These are phyloP conservation scores for Plantago ovata DNA, from an alignment of 257 asterid genomes.

Conservation along the genomic window DNA sequence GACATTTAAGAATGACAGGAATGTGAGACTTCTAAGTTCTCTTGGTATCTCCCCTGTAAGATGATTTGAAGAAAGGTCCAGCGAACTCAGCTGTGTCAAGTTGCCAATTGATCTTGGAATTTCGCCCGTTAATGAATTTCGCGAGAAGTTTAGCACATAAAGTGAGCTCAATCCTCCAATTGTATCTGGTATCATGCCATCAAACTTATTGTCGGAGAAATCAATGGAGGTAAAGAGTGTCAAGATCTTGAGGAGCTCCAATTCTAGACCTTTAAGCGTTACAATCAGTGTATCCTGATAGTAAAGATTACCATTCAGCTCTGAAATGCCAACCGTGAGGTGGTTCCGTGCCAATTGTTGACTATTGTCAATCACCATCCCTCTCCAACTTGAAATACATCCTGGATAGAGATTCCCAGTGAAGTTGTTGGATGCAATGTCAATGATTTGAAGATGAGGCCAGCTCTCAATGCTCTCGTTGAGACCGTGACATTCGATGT, in stretches of 20 bases:
- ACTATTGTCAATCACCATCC: slow-evolving; percentile 31
- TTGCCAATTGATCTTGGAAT: slow-evolving; percentile 56
- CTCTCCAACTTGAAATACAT: slow-evolving; percentile 38
- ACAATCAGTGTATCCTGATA: slow-evolving; percentile 57
- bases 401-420: slow-evolving; percentile 29
- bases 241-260: slow-evolving; percentile 55
- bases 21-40: slow-evolving; percentile 34
- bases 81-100: slow-evolving; percentile 40
- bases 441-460: slow-evolving; percentile 63
- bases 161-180: slow-evolving; percentile 48
- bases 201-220: slow-evolving; percentile 46
- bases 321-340: slow-evolving; percentile 22
- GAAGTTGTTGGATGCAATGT: slow-evolving; percentile 53
- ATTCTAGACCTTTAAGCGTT: slow-evolving; percentile 51
- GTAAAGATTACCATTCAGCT: slow-evolving; percentile 21
- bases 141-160: slow-evolving; percentile 52
- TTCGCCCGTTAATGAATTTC: slow-evolving; percentile 40
- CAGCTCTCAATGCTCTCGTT: too few species aligned
- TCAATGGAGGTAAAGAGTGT: slow-evolving; percentile 49
- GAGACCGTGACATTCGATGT: slow-evolving; percentile 26
- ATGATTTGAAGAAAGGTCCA: slow-evolving; percentile 49
- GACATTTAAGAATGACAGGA: slow-evolving; percentile 39
- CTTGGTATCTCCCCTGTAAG: slow-evolving; percentile 41
- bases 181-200: slow-evolving; percentile 39
- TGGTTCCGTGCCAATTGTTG: slow-evolving; percentile 16